Conservation (phyloP, 116 monocot genomes). For the Cymodocea nodosa region DNA sequence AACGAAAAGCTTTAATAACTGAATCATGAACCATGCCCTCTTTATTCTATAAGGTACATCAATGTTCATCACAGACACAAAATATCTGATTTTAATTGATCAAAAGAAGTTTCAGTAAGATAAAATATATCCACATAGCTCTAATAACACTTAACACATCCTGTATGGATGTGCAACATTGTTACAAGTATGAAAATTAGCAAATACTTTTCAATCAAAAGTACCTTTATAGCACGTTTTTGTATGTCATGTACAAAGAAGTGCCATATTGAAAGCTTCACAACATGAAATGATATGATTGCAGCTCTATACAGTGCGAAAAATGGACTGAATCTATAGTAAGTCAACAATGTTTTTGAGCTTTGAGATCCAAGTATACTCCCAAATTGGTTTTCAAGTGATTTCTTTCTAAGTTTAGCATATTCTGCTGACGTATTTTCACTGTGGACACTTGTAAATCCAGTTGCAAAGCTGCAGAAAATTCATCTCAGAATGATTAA, state of each 20-base stretch:
- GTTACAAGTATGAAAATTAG: not conserved
- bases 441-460: constrained; percentile 79
- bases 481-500: not conserved
- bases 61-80: too few relatives aligned
- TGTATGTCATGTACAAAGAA: constrained; percentile 54
- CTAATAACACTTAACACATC: not conserved
- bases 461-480: constrained; percentile 51
- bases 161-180: not conserved
- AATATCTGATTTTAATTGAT: too few relatives aligned
- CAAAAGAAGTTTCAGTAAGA: too few relatives aligned
- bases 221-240: constrained; percentile 68
- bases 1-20: too few relatives aligned
- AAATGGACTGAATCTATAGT: constrained; percentile 68
- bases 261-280: constrained; percentile 73
- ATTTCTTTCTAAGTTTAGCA: constrained; percentile 78
- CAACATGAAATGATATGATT: constrained; percentile 62
- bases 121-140: not conserved
- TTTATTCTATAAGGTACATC: too few relatives aligned
- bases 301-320: constrained; percentile 85
- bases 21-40: too few relatives aligned
- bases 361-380: constrained; percentile 56
- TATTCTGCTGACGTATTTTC: constrained; percentile 78
- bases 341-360: constrained; percentile 44
- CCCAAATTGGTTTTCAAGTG: constrained; percentile 70
- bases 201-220: not conserved